Conservation (phyloP, 306 rosid species). For the Macrotyloma uniflorum region DNA sequence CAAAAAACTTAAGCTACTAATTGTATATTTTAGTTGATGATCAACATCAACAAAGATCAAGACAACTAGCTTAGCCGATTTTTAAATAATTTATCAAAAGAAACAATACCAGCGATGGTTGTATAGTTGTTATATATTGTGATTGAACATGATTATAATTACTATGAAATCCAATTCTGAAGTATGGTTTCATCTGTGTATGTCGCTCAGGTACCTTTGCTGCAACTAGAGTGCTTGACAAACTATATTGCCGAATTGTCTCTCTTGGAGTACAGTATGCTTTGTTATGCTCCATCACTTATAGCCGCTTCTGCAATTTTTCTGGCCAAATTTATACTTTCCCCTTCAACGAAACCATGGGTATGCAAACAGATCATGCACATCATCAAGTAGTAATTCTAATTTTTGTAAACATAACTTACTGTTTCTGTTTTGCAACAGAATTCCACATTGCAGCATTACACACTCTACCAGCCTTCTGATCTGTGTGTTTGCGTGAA, state of each 20-base stretch:
- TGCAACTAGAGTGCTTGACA: slow-evolving; percentile 89
- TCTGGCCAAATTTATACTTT: slow-evolving; percentile 71
- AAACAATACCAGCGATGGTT: too few relatives aligned
- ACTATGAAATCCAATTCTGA: background rate
- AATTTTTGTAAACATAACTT: slow-evolving; percentile 6
- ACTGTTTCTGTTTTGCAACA: slow-evolving; percentile 36
- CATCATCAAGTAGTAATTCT: background rate
- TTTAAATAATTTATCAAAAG: too few relatives aligned
- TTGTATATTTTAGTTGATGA: background rate
- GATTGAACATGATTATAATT: background rate
- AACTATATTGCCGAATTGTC: slow-evolving; percentile 86
- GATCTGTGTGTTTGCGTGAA: slow-evolving; percentile 76
- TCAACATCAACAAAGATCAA: background rate
- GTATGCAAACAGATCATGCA: slow-evolving; percentile 44
- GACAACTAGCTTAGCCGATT: background rate
- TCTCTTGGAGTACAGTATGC: slow-evolving; percentile 87
- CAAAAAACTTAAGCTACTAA: background rate
- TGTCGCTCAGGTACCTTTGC: slow-evolving; percentile 50
- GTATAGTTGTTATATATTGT: too few relatives aligned
- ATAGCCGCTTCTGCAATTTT: slow-evolving; percentile 89
- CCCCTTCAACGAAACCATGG: slow-evolving; percentile 85
- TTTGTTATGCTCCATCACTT: slow-evolving; percentile 78
- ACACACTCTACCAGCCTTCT: slow-evolving; percentile 64
- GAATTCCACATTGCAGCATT: slow-evolving; percentile 68
- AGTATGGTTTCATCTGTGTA: background rate